Base-by-base conservation (phyloP, 2,329 filamentous ascomycete genomes). In the Phaeophleospora eucalypticola region DNA sequence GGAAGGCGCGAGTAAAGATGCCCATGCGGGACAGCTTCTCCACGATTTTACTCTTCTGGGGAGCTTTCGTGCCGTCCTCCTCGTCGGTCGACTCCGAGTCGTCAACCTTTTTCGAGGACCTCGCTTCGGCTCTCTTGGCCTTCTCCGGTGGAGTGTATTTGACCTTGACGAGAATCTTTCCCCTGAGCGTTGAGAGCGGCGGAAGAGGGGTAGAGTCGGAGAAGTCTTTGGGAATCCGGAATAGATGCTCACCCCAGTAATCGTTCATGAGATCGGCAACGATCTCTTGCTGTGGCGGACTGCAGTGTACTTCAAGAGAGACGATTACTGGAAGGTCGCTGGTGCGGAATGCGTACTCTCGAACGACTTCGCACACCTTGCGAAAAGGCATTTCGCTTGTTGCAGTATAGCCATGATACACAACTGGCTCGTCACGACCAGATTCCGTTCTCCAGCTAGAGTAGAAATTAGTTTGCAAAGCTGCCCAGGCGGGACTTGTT, bases 241-340 rank as follows among this genome's bases (percentile, higher is more conserved):
- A 74, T 4, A 97, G 74, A 59, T 86, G 71, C 0, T 80, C 83
- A 34, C 78, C 79, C 89, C 90, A 98, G 54, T 87, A 85, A 57
- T 95, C 82, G 55, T 83, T 83, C 86, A 98, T 96, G 53, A 97
- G 95, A 46, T 87, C 80, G 9, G 95, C 90, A 87, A 97, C 46
- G 41, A 86, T 78, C 54, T 89, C 82, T 67, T 98, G 93, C 67
- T 97, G 91, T 43, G 87, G 81, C 1, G 78, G 72, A 51, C 84
- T 81, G 12, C 89, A 85, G 66, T 97, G 91, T 0, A 97, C 87
- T 68, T 98, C 93, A 4, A 97, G 76, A 65, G 89, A 95, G 55
- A 97, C 81, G 48, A 97, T 94, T 33, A 98, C 73, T 0, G 93
- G 93, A 16, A 95, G 73, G 43, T 86, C 79, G 49, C 81, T 63